Conservation (phyloP, 768 basidiomycete species). For the Cyclocybe aegerita region DNA sequence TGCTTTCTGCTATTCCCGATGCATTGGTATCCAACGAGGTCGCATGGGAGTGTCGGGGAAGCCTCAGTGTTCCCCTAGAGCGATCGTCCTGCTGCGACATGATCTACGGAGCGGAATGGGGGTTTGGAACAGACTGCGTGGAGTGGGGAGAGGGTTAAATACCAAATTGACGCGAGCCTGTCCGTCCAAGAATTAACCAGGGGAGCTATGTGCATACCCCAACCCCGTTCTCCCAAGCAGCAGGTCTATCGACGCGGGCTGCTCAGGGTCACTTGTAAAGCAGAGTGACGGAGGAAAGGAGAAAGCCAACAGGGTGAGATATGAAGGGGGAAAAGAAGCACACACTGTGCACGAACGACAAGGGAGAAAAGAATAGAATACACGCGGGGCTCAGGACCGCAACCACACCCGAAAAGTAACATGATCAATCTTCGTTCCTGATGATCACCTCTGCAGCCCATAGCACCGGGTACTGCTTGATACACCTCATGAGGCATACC, state of each 20-base stretch:
- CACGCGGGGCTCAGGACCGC: neutral
- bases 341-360: neutral
- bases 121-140: neutral
- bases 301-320: too few relatives aligned
- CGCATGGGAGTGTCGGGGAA: slow-evolving; percentile 30
- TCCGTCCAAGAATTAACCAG: slow-evolving; percentile 2
- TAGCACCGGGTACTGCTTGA: neutral
- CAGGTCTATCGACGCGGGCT: neutral
- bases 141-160: neutral
- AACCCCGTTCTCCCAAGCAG: neutral
- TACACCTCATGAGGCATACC: neutral
- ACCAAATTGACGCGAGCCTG: neutral
- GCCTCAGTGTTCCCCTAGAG: neutral
- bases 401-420: neutral
- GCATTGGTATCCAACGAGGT: slow-evolving; percentile 51
- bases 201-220: slow-evolving; percentile 9
- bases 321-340: too few relatives aligned
- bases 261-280: neutral
- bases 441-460: slow-evolving; percentile 1
- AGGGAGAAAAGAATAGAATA: neutral
- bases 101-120: neutral
- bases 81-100: slow-evolving; percentile 13
- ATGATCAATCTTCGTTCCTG: slow-evolving; percentile 13
- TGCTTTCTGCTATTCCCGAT: slow-evolving; percentile 57
- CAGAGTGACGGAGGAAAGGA: neutral